These are phyloP conservation scores for Eutrema yunnanense DNA, from an alignment of 345 rosid genomes.

Conservation along the genomic window DNA sequence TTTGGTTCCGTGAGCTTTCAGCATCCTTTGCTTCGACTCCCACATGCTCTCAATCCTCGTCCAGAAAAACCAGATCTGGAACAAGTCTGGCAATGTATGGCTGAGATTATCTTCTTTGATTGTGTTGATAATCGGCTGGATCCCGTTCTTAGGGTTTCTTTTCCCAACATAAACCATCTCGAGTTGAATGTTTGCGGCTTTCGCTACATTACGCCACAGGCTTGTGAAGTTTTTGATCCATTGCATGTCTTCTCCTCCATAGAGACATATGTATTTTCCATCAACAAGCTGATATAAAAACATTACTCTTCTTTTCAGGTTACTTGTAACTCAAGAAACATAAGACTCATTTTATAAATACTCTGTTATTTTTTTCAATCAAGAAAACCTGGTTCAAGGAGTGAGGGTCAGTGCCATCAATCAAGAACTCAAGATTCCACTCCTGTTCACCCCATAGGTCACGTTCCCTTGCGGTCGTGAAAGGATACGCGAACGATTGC, in stretches of 20 bases:
- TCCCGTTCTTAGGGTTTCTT: slow-evolving; percentile 49
- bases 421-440: slow-evolving; percentile 58
- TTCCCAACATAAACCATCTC: slow-evolving; percentile 72
- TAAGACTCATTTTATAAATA: neutral
- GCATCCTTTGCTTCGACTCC: slow-evolving; percentile 55
- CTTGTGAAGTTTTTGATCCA: slow-evolving; percentile 55
- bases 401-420: slow-evolving; percentile 41
- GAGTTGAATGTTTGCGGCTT: slow-evolving; percentile 33
- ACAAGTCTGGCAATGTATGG: slow-evolving; percentile 34
- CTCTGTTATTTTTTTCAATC: neutral
- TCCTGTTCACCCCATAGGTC: slow-evolving; percentile 58
- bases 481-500: slow-evolving; percentile 68
- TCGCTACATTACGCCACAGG: slow-evolving; percentile 31
- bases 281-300: slow-evolving; percentile 32
- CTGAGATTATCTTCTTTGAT: slow-evolving; percentile 41
- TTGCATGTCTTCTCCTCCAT: slow-evolving; percentile 71
- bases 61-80: slow-evolving; percentile 75
- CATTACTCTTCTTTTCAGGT: neutral
- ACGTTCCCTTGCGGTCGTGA: slow-evolving; percentile 51
- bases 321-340: neutral
- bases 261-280: slow-evolving; percentile 54
- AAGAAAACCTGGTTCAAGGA: slow-evolving; percentile 43
- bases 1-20: slow-evolving; percentile 14
- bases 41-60: slow-evolving; percentile 78
- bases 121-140: slow-evolving; percentile 30